These are phyloP conservation scores for Tetrapisispora iriomotensis DNA, from an alignment of 805 yeast genomes.

Conservation along the genomic window DNA sequence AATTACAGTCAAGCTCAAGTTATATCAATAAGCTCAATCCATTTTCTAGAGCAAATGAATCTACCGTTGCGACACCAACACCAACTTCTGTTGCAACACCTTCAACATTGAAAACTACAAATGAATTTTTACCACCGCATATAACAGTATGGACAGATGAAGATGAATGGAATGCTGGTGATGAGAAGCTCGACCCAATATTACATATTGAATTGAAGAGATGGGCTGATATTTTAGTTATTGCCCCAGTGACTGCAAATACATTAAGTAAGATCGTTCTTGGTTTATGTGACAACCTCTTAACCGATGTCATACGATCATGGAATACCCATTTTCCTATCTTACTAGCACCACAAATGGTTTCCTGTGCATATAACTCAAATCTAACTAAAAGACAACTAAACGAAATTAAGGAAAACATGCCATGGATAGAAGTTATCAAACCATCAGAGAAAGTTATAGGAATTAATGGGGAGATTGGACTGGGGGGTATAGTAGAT, in stretches of 20 bases:
- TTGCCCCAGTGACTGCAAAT: constrained; percentile 93
- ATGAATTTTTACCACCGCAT: constrained; percentile 38
- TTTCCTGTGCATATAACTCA: constrained; percentile 79
- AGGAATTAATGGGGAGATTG: constrained; percentile 90
- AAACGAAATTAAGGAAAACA: constrained; percentile 66
- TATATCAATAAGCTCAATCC: background rate
- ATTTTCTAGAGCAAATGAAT: too few relatives aligned
- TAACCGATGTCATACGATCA: constrained; percentile 86
- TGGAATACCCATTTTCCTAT: constrained; percentile 92
- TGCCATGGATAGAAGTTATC: constrained; percentile 87
- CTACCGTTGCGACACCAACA: background rate
- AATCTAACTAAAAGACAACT: constrained; percentile 80
- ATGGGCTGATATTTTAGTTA: constrained; percentile 89
- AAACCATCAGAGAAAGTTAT: constrained; percentile 90
- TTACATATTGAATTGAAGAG: constrained; percentile 87
- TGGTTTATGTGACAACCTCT: constrained; percentile 84
- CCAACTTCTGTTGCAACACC: background rate
- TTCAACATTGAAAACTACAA: background rate
- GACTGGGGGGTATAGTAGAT: constrained; percentile 98
- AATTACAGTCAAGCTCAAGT: background rate
- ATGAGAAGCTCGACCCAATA: constrained; percentile 74
- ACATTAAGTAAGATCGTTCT: constrained; percentile 79
- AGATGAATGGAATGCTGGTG: constrained; percentile 89
- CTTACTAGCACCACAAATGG: constrained; percentile 90
- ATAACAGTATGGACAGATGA: constrained; percentile 85